phyloP scores from a whole-genome alignment of 768 basidiomycete genomes.

The Hericium alpestre region DNA sequence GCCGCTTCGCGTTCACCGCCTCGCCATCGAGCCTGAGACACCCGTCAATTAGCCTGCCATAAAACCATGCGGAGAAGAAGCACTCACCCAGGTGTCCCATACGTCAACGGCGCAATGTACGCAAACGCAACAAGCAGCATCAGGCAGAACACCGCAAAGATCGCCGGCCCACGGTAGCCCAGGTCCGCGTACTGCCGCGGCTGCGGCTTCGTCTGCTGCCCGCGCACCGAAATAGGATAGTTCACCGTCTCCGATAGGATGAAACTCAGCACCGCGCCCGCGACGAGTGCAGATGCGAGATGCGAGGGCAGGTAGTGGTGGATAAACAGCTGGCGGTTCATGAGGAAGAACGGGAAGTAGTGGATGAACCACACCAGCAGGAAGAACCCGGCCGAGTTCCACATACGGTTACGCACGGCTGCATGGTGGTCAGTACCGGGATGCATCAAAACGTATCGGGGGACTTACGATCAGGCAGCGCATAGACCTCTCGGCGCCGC shows the following conservation, averaged over 20 bases:
- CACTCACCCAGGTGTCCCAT: slow-evolving; percentile 89
- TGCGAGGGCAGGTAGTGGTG: slow-evolving; percentile 98
- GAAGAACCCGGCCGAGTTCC: slow-evolving; percentile 97
- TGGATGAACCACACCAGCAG: slow-evolving; percentile 89
- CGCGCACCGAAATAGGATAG: slow-evolving; percentile 76
- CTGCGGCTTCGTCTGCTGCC: slow-evolving; percentile 43
- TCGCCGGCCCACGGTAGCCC: slow-evolving; percentile 64
- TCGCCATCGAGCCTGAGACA: slow-evolving; percentile 66
- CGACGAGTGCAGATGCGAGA: slow-evolving; percentile 82
- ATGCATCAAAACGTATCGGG: not conserved
- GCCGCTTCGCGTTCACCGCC: slow-evolving; percentile 70
- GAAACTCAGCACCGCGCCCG: slow-evolving; percentile 87
- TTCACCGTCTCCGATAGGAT: slow-evolving; percentile 84
- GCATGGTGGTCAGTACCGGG: slow-evolving; percentile 1
- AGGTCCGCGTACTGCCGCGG: slow-evolving; percentile 53
- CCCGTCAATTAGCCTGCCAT: slow-evolving; percentile 2
- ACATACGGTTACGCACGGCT: slow-evolving; percentile 89
- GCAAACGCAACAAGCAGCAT: slow-evolving; percentile 55
- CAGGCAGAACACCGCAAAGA: slow-evolving; percentile 46
- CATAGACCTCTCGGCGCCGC: slow-evolving; percentile 71
- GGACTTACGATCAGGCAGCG: slow-evolving; percentile 77
- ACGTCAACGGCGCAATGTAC: slow-evolving; percentile 85
- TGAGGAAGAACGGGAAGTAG: slow-evolving; percentile 95
- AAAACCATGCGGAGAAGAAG: not conserved
- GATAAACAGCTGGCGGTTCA: slow-evolving; percentile 93